Evolutionary conservation across 768 basidiomycete genomes (phyloP).

Genomic region (Mycena haematopus): DNA sequence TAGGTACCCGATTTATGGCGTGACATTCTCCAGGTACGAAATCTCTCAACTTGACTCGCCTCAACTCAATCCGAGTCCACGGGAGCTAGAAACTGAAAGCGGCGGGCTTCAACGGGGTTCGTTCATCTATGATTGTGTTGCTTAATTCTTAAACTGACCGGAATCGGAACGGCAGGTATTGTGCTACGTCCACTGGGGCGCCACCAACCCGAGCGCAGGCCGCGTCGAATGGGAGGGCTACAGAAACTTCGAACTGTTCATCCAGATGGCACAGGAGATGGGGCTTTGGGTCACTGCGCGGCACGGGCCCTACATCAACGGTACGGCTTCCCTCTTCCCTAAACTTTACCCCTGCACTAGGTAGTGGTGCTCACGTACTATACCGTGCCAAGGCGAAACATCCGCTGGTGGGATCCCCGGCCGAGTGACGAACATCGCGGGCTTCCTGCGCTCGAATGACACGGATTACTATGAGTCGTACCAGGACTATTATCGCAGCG

Average conservation of each 20-base stretch:
- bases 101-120: conserved; percentile 22
- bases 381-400: conserved; percentile 20
- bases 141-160: not conserved
- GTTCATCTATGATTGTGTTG: conserved; percentile 1
- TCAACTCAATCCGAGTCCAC: not conserved
- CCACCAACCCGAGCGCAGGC: conserved; percentile 21
- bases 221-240: conserved; percentile 23
- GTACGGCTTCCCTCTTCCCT: conserved; percentile 3
- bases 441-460: conserved; percentile 26
- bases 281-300: conserved; percentile 23
- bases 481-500: conserved; percentile 26
- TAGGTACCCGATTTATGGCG: conserved; percentile 24
- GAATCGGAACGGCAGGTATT: conserved; percentile 13
- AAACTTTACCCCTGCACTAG: not conserved
- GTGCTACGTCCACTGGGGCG: conserved; percentile 26
- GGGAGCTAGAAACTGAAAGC: conserved; percentile 19
- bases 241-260: conserved; percentile 18
- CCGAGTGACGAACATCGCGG: conserved; percentile 23
- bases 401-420: conserved; percentile 25
- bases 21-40: conserved; percentile 19
- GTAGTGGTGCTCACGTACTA: not conserved
- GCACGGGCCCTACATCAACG: conserved; percentile 23
- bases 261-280: conserved; percentile 21
- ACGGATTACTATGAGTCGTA: conserved; percentile 23
- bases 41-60: not conserved